These are phyloP conservation scores for Nepenthes gracilis DNA, from an alignment of 148 eudicot genomes.

Conservation along the genomic window DNA sequence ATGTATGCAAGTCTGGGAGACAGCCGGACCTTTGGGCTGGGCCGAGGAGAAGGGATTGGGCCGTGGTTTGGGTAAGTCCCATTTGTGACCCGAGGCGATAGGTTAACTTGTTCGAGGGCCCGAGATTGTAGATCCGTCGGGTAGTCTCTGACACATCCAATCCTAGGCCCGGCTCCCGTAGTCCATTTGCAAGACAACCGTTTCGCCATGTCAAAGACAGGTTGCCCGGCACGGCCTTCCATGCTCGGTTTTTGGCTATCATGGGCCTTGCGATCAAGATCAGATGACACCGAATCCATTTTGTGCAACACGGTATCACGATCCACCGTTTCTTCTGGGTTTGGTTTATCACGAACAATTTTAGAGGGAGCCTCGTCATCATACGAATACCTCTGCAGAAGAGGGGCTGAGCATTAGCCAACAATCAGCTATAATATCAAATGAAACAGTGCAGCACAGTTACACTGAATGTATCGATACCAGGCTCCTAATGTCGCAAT, in stretches of 20 bases:
- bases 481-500: too few relatives aligned
- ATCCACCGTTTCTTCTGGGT: neutral
- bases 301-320: neutral
- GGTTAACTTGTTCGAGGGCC: constrained; percentile 88
- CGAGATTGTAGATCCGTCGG: constrained; percentile 67
- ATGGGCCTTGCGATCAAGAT: neutral
- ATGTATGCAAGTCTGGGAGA: constrained; percentile 31
- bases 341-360: constrained; percentile 23
- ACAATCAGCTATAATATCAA: too few relatives aligned
- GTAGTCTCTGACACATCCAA: constrained; percentile 81
- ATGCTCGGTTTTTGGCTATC: neutral
- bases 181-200: constrained; percentile 75
- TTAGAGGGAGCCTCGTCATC: constrained; percentile 45
- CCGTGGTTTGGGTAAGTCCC: constrained; percentile 16
- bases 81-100: constrained; percentile 50
- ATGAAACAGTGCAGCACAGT: too few relatives aligned
- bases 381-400: constrained; percentile 52
- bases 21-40: constrained; percentile 32
- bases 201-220: constrained; percentile 19
- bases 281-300: neutral
- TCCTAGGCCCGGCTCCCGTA: constrained; percentile 66
- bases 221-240: neutral
- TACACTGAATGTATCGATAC: too few relatives aligned
- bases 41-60: constrained; percentile 32
- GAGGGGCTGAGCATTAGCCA: neutral